Percentiles rank a stretch among this genome's conserved stretches.
These are phyloP conservation scores for Cicer cuneatum DNA, from an alignment of 306 rosid species.

Conservation along the genomic window DNA sequence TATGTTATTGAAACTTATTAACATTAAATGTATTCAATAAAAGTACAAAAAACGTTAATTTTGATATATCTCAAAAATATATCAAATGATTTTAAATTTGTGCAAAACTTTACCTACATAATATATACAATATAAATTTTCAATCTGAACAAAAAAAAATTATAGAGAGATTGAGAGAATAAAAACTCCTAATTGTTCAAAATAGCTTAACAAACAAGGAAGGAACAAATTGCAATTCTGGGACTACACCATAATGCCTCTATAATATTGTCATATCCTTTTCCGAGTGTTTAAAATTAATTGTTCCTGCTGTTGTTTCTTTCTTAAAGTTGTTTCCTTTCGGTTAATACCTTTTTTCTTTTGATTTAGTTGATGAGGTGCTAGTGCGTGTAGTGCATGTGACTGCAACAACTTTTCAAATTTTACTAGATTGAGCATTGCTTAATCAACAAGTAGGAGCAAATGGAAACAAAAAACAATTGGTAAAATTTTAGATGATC, in stretches of 20 bases:
- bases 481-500: background rate
- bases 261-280: background rate
- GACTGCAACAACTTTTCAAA: constrained; percentile 26
- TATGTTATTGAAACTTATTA: too few relatives aligned
- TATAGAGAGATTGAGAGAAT: too few relatives aligned
- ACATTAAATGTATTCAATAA: too few relatives aligned
- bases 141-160: too few relatives aligned
- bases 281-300: background rate
- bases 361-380: constrained; percentile 37
- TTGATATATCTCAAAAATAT: too few relatives aligned
- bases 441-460: constrained; percentile 42
- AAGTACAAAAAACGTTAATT: too few relatives aligned
- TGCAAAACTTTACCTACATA: too few relatives aligned
- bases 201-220: constrained; percentile 37
- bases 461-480: background rate
- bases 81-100: too few relatives aligned
- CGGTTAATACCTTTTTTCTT: constrained; percentile 19
- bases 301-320: constrained; percentile 4
- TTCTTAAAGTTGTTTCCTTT: constrained; percentile 38
- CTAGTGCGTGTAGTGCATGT: constrained; percentile 37
- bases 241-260: background rate
- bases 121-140: too few relatives aligned
- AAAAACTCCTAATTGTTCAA: background rate
- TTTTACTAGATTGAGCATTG: constrained; percentile 9
- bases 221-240: background rate